Evolutionary conservation across 805 yeast species (phyloP).

Genomic region (Kodamaea laetipori): DNA sequence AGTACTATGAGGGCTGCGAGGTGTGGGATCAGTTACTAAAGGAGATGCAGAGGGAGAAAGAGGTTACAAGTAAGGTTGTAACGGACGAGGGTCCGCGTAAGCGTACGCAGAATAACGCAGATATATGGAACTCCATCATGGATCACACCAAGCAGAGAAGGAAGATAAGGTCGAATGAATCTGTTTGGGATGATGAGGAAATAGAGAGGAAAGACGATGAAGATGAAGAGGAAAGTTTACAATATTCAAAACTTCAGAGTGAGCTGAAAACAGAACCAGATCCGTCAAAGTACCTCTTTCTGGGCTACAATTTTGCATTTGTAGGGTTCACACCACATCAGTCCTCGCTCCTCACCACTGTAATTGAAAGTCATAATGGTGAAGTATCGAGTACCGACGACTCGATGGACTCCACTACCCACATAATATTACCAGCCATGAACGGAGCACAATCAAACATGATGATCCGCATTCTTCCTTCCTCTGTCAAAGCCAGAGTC

Average conservation of each 20-base stretch:
- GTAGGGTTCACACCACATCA: conserved; percentile 45
- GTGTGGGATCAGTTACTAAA: conserved; percentile 37
- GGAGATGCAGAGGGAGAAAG: conserved; percentile 1
- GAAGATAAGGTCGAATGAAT: conserved; percentile 18
- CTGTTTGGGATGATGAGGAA: conserved; percentile 30
- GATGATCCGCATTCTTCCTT: conserved; percentile 29
- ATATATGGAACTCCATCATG: conserved; percentile 50
- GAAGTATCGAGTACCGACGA: conserved; percentile 20
- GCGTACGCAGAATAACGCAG: conserved; percentile 26
- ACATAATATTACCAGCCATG: conserved; percentile 34
- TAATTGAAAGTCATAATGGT: conserved; percentile 52
- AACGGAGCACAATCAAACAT: conserved; percentile 30
- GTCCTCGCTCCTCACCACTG: conserved; percentile 36
- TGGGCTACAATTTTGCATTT: conserved; percentile 43
- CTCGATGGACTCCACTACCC: conserved; percentile 29
- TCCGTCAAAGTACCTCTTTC: conserved; percentile 36
- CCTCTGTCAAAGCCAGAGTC: conserved; percentile 24
- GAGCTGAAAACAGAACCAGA: conserved; percentile 5
- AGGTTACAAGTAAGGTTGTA: neutral
- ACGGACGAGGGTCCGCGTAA: conserved; percentile 13
- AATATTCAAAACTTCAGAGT: conserved; percentile 7
- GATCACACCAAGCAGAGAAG: conserved; percentile 21
- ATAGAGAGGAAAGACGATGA: conserved; percentile 10
- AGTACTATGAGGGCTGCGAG: conserved; percentile 30
- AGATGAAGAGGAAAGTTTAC: conserved; percentile 23